Percentiles rank a stretch among this genome's conserved stretches.
Conservation (phyloP, 768 basidiomycete species). For the Suillus decipiens region DNA sequence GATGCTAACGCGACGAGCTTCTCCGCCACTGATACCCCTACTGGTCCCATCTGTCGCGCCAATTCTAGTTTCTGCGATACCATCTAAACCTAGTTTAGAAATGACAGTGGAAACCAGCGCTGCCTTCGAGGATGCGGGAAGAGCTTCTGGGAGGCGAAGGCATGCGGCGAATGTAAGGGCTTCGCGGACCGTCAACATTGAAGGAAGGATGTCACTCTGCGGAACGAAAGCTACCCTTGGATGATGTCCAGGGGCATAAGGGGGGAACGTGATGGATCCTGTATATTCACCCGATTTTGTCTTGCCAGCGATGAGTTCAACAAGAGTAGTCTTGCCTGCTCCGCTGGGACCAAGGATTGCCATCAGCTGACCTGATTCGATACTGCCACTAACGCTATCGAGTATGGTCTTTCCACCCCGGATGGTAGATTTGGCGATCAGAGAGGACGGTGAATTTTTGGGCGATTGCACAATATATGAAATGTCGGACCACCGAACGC, state of each 20-base stretch:
- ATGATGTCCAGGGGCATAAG: slow-evolving; percentile 30
- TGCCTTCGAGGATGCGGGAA: slow-evolving; percentile 61
- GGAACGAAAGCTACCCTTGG: slow-evolving; percentile 84
- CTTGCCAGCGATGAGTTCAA: slow-evolving; percentile 88
- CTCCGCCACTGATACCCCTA: slow-evolving; percentile 89
- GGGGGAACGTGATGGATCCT: slow-evolving; percentile 64
- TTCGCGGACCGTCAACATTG: slow-evolving; percentile 79
- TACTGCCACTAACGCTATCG: slow-evolving; percentile 65
- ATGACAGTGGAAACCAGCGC: slow-evolving; percentile 71
- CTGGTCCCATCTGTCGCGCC: slow-evolving; percentile 63
- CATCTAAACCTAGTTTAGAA: slow-evolving; percentile 73
- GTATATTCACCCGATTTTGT: slow-evolving; percentile 68
- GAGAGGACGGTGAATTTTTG: neutral
- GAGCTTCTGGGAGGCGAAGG: slow-evolving; percentile 76
- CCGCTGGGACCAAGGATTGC: slow-evolving; percentile 93
- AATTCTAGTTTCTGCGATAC: slow-evolving; percentile 71
- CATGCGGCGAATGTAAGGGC: slow-evolving; percentile 84
- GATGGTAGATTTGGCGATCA: neutral
- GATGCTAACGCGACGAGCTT: slow-evolving; percentile 88
- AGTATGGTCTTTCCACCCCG: slow-evolving; percentile 59
- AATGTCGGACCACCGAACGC: slow-evolving; percentile 68
- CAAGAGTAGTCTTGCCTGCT: slow-evolving; percentile 90
- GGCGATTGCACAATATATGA: slow-evolving; percentile 58
- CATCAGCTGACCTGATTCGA: slow-evolving; percentile 84
- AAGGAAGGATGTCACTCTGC: slow-evolving; percentile 81